Evolutionary conservation across 306 rosid species (phyloP), one percentile per base, ranked within the genome.

Genomic region (Casuarina cunninghamiana): DNA sequence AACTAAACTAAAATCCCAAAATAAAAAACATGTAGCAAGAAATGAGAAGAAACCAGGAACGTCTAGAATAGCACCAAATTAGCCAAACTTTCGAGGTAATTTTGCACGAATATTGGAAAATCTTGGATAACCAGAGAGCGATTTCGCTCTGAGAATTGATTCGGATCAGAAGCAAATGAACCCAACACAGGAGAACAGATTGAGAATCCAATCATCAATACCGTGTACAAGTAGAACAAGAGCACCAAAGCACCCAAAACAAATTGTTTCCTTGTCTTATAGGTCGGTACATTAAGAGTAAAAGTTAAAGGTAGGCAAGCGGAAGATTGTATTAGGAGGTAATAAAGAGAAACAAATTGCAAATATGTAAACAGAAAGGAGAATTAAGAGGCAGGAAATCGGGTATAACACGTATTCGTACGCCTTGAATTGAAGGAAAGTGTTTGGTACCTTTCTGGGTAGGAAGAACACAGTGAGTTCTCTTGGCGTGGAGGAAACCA

Each of bases 401-500:
- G 39, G 65, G 32, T 58, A 10, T 65, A 38, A 16, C 41, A 39
- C 46, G 70, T 41, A 38, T 61, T 75, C 75, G 75, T 35, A 65
- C 71, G 26, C 51, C 21, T 50, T 74, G 45, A 67, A 68, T 60
- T 74, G 87, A 63, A 77, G 83, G 72, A 73, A 72, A 84, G 81
- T 53, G 75, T 66, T 77, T 79, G 85, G 84, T 71, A 65, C 79
- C 81, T 75, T 78, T 67, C 63, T 48, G 83, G 80, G 85, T 68
- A 68, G 74, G 69, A 81, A 63, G 44, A 38, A 65, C 79, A 43
- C 61, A 69, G 62, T 16, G 74, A 57, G 80, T 82, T 69, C 81
- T 67, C 88, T 80, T 84, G 82, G 85, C 90, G 90, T 84, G 90
- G 88, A 87, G 88, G 87, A 80, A 84, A 87, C 88, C 83, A 84